Percentiles rank a stretch among this genome's conserved stretches.
Conservation (phyloP, 306 rosid genomes). For the Dryas octopetala region DNA sequence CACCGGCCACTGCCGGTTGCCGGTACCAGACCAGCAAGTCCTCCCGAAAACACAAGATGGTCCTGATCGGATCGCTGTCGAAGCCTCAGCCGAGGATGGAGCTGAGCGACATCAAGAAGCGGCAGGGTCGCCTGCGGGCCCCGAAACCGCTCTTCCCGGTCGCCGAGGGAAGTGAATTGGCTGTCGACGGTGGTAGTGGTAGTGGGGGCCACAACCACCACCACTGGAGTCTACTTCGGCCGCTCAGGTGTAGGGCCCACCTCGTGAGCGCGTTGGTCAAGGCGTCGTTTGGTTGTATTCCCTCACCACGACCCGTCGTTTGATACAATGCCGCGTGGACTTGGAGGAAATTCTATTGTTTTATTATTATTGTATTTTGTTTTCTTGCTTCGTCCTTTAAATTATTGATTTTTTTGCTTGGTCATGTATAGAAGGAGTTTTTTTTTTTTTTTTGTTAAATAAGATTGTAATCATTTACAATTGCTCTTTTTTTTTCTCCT, state of each 20-base stretch:
- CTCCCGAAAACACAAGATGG: conserved; percentile 14
- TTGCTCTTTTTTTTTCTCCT: too few relatives aligned
- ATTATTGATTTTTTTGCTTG: neutral
- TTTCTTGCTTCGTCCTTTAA: neutral
- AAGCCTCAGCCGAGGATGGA: conserved; percentile 27
- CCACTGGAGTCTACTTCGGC: conserved; percentile 10
- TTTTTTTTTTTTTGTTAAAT: too few relatives aligned
- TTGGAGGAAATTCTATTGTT: neutral
- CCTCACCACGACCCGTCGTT: neutral
- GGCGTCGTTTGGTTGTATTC: conserved; percentile 31
- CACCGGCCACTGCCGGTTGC: neutral
- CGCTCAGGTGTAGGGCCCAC: conserved; percentile 24
- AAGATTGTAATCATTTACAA: neutral
- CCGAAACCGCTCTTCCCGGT: conserved; percentile 25
- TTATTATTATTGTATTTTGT: neutral
- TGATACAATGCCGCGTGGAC: neutral
- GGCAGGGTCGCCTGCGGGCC: conserved; percentile 10
- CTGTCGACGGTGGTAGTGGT: neutral
- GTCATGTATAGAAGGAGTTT: neutral
- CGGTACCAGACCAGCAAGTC: neutral
- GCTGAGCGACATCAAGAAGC: conserved; percentile 28
- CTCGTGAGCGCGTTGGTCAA: conserved; percentile 29
- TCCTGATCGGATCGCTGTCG: conserved; percentile 17
- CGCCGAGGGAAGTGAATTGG: neutral
- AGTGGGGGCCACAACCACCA: too few relatives aligned